Conservation (phyloP, 192 early-diverging fungal genomes). For the Backusella mclennaniae region DNA sequence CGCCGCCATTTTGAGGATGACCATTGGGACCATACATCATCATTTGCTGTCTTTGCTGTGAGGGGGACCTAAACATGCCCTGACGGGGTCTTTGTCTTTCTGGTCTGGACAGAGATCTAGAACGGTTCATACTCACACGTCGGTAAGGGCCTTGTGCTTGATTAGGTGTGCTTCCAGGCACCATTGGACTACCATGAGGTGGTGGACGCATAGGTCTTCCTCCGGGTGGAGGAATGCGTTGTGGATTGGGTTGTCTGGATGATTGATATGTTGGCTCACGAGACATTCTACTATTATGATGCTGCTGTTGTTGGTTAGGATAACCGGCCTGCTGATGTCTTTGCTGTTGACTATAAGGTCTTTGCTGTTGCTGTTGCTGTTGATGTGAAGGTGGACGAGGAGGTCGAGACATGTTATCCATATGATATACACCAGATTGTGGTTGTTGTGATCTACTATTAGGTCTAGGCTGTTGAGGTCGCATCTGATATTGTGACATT, state of each 20-base stretch:
- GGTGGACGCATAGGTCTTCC: slow-evolving; percentile 19
- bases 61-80: slow-evolving; percentile 43
- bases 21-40: not conserved
- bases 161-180: slow-evolving; percentile 4
- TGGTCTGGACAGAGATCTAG: slow-evolving; percentile 46
- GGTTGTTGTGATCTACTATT: slow-evolving; percentile 8
- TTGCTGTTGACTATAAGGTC: not conserved
- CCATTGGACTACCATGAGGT: slow-evolving; percentile 12
- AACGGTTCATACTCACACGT: slow-evolving; percentile 31
- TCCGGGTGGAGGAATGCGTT: slow-evolving; percentile 4
- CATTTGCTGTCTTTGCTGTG: slow-evolving; percentile 26
- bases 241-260: not conserved
- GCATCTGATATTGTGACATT: not conserved
- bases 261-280: slow-evolving; percentile 6
- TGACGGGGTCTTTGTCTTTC: slow-evolving; percentile 49
- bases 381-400: slow-evolving; percentile 13
- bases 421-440: slow-evolving; percentile 2
- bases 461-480: not conserved
- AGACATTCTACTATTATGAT: not conserved
- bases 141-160: slow-evolving; percentile 20
- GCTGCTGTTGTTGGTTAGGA: not conserved
- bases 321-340: not conserved
- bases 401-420: slow-evolving; percentile 9
- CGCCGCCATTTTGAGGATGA: slow-evolving; percentile 5
- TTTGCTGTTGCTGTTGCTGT: slow-evolving; percentile 12